A percentile compares a stretch with the other conserved stretches of the same genome.
Evolutionary conservation across 2,329 filamentous ascomycete genomes (phyloP).

Genomic region (Aspergillus thermomutatus): DNA sequence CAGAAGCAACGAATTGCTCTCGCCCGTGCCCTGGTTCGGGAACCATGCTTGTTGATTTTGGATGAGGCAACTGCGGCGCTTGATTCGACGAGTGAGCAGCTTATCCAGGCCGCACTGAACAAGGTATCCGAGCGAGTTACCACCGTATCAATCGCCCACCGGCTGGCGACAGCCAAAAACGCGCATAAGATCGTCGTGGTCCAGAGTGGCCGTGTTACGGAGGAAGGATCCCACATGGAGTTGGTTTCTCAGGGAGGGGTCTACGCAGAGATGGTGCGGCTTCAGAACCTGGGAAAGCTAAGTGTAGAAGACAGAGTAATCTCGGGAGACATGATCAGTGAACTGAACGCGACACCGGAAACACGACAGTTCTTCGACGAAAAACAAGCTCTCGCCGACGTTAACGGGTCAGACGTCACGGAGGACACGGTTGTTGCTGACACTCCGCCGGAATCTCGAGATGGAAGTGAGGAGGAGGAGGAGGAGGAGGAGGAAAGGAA

Average conservation of each 20-base stretch:
- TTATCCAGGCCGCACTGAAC: conserved; percentile 32
- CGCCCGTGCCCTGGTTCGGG: conserved; percentile 76
- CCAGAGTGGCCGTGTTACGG: conserved; percentile 29
- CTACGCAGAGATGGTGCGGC: conserved; percentile 49
- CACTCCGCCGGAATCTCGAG: conserved; percentile 8
- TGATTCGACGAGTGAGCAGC: conserved; percentile 34
- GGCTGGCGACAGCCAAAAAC: conserved; percentile 34
- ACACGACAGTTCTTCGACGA: conserved; percentile 13
- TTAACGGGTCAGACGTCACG: conserved; percentile 16
- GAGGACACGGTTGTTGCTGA: conserved; percentile 15
- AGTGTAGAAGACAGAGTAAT: conserved; percentile 15
- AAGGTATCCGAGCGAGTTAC: conserved; percentile 29
- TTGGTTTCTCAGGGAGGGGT: conserved; percentile 35
- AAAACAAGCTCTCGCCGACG: conserved; percentile 15
- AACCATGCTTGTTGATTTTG: conserved; percentile 68
- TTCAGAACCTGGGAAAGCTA: conserved; percentile 40
- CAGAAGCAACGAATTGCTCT: conserved; percentile 91
- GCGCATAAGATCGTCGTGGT: conserved; percentile 39
- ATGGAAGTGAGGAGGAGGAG: conserved; percentile 6
- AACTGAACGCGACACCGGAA: conserved; percentile 10
- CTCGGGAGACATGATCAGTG: conserved; percentile 15
- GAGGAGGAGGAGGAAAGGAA: no score
- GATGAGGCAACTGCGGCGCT: conserved; percentile 38
- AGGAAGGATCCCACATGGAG: conserved; percentile 32
- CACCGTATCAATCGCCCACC: conserved; percentile 37